Conservation (phyloP, 2,329 filamentous ascomycete species). For the Hypoxylon sp. region DNA sequence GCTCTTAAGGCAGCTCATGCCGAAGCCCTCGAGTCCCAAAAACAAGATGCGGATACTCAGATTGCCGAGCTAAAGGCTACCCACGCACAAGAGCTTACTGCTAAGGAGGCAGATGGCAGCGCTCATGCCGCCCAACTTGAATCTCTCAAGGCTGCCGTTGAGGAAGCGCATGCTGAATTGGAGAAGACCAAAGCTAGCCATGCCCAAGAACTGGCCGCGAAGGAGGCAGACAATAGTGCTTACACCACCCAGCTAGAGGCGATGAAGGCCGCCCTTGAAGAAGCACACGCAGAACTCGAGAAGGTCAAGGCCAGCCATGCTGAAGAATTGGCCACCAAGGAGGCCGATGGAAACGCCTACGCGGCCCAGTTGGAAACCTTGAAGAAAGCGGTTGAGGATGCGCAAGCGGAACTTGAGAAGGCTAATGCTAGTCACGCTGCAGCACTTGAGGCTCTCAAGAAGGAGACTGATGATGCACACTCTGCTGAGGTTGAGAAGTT, state of each 20-base stretch:
- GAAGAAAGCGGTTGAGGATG: conserved; percentile 50
- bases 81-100: conserved; percentile 55
- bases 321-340: conserved; percentile 47
- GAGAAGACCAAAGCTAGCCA: conserved; percentile 47
- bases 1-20: conserved; percentile 60
- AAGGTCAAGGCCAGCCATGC: conserved; percentile 49
- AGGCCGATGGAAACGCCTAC: conserved; percentile 46
- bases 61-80: conserved; percentile 57
- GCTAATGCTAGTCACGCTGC: conserved; percentile 55
- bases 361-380: conserved; percentile 50
- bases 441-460: conserved; percentile 59
- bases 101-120: conserved; percentile 55
- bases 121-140: conserved; percentile 57
- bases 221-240: conserved; percentile 55
- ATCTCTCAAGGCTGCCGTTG: conserved; percentile 55
- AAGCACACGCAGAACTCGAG: conserved; percentile 53
- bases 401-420: conserved; percentile 54
- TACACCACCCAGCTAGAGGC: conserved; percentile 57
- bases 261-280: conserved; percentile 55
- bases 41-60: conserved; percentile 58
- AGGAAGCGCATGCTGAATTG: conserved; percentile 51
- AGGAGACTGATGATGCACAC: conserved; percentile 59
- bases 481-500: conserved; percentile 63
- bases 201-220: conserved; percentile 53
- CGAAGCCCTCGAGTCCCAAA: conserved; percentile 60